Base-by-base conservation (phyloP, 192 early-diverging fungal species). In the Coemansia sp. region DNA sequence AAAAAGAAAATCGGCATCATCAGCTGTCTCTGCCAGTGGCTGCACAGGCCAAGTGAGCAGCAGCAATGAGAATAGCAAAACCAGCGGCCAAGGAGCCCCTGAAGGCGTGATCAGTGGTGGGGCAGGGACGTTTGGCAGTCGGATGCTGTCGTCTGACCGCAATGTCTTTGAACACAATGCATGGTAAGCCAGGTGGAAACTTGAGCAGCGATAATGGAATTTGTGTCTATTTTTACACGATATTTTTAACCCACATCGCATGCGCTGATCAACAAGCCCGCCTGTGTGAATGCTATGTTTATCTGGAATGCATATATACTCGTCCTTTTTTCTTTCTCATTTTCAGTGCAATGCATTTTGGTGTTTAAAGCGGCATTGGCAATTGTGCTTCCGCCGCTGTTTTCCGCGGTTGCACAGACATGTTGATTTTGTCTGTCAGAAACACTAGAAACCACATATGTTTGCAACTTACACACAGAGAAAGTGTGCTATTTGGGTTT, bases 121-220 rank as follows among this genome's bases (percentile, higher is more conserved):
- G 60, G 38, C 48, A 49, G 64, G 56, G 15, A 50, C 66, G 44
- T 96, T 96, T 87, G 93, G 96, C 21, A 87, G 88, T 38, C 86
- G 96, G 12, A 71, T 88, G 49, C 82, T 99, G 61, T 84, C 77
- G 23, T 84, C 91, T 67, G 88, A 91, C 44, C 85, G 88, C 43
- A 77, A 89, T 49, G 94, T 98, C 5, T 98, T 92, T 70, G 86
- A 88, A 43, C 89, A 93, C 71, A 99, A 98, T 75, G 97, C 97
- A 23, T 99, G 97, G 94, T 93, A 89, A 42, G 68, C 70, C 47
- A 59, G 42, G 68, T 71, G 44, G 61, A 53, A 53, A 15, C 44
- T 15, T 45, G 44, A 2, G 44, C 44, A 45, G 44, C 44, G 44
- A 8, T 12, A 45, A 53, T 53, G n/a, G n/a, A 53, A 53, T 1